These are phyloP conservation scores for Pythium aphanidermatum DNA, from an alignment of 352 stramenopile species.

Conservation along the genomic window DNA sequence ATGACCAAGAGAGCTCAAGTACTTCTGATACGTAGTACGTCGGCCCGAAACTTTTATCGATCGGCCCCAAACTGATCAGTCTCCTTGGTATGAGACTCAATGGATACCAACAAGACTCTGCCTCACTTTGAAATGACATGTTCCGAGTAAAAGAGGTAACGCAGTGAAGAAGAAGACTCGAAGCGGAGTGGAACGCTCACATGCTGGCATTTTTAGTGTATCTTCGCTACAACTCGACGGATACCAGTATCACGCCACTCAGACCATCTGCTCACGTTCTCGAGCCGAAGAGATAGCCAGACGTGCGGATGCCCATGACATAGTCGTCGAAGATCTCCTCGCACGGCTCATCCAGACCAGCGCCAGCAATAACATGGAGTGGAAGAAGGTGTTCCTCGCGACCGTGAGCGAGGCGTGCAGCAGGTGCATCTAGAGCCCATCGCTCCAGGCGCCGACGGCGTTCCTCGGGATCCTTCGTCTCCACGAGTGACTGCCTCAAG, in stretches of 20 bases:
- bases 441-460: constrained; percentile 20
- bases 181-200: too few relatives aligned
- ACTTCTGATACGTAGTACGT: too few relatives aligned
- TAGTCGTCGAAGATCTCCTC: constrained; percentile 20
- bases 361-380: constrained; percentile 43
- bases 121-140: too few relatives aligned
- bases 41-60: too few relatives aligned
- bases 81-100: too few relatives aligned
- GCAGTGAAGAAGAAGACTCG: too few relatives aligned
- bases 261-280: neutral
- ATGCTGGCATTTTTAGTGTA: neutral
- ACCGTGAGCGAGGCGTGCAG: constrained; percentile 29
- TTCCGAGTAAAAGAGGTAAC: too few relatives aligned
- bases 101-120: too few relatives aligned
- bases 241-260: neutral
- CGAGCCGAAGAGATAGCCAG: constrained; percentile 15
- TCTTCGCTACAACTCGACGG: neutral
- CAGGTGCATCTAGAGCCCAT: constrained; percentile 33
- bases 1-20: too few relatives aligned
- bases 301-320: constrained; percentile 16
- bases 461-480: constrained; percentile 6
- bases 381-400: constrained; percentile 52
- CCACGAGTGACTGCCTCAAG: constrained; percentile 10
- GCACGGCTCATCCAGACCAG: constrained; percentile 39
- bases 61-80: too few relatives aligned